Evolutionary conservation across 768 basidiomycete genomes (phyloP).

Genomic region (Mycena floridula): DNA sequence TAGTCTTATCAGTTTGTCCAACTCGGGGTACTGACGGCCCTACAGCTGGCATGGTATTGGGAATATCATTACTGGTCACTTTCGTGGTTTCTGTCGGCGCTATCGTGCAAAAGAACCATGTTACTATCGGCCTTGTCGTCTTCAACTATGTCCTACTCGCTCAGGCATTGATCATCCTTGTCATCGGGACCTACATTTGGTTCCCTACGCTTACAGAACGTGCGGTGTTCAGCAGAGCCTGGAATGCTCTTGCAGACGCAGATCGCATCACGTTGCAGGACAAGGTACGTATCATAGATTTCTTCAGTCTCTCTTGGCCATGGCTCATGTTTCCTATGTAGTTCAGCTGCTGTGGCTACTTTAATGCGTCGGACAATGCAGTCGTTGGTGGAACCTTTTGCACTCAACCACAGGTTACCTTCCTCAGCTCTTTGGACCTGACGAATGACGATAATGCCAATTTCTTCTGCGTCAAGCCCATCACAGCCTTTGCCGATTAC

Average conservation of each 20-base stretch:
- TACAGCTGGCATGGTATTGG: slow-evolving; percentile 66
- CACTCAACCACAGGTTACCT: slow-evolving; percentile 27
- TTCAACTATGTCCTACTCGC: slow-evolving; percentile 71
- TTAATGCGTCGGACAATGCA: slow-evolving; percentile 53
- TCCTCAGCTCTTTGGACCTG: slow-evolving; percentile 34
- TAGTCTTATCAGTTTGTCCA: slow-evolving; percentile 16
- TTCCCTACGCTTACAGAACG: slow-evolving; percentile 73
- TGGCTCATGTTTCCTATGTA: slow-evolving; percentile 21
- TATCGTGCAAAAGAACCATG: slow-evolving; percentile 62
- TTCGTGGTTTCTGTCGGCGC: slow-evolving; percentile 68
- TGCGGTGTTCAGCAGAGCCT: slow-evolving; percentile 56
- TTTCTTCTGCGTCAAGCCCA: slow-evolving; percentile 68
- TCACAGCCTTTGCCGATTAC: slow-evolving; percentile 61
- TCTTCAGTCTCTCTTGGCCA: background rate
- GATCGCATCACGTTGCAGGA: slow-evolving; percentile 64
- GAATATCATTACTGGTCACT: slow-evolving; percentile 59
- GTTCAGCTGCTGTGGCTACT: slow-evolving; percentile 86
- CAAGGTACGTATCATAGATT: slow-evolving; percentile 39
- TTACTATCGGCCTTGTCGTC: slow-evolving; percentile 62
- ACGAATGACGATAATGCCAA: slow-evolving; percentile 25
- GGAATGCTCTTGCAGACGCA: slow-evolving; percentile 36
- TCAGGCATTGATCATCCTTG: slow-evolving; percentile 53
- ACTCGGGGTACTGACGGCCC: too few species aligned
- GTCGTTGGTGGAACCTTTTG: slow-evolving; percentile 64
- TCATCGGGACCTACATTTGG: slow-evolving; percentile 76